Evolutionary conservation across 2,329 filamentous ascomycete species (phyloP).

Genomic region (Fusarium neocosmosporiellum): DNA sequence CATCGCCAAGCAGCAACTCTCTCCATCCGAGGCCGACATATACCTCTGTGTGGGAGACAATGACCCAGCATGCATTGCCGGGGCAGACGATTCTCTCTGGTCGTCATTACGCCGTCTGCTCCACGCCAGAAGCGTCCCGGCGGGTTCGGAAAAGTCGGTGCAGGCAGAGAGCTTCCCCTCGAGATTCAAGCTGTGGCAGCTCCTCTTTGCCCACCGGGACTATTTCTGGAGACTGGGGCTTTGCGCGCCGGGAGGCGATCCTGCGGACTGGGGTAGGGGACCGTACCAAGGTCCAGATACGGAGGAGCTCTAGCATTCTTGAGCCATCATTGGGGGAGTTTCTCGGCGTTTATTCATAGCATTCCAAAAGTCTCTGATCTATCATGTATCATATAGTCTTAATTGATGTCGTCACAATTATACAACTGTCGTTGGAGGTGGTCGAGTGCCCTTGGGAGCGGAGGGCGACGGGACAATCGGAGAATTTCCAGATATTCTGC

Average conservation of each 20-base stretch:
- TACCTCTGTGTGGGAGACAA: conserved; percentile 75
- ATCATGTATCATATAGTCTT: conserved; percentile 5
- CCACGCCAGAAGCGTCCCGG: conserved; percentile 38
- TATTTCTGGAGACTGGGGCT: conserved; percentile 96
- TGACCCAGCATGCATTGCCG: conserved; percentile 78
- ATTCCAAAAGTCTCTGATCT: conserved; percentile 9
- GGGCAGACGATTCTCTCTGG: conserved; percentile 57
- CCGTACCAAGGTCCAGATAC: conserved; percentile 54
- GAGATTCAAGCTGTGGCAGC: conserved; percentile 84
- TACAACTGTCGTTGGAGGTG: neutral
- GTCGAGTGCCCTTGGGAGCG: neutral
- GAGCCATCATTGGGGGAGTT: neutral
- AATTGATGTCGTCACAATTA: neutral
- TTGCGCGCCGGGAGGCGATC: conserved; percentile 85
- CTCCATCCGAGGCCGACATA: conserved; percentile 77
- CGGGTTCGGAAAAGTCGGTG: conserved; percentile 29
- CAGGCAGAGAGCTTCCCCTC: conserved; percentile 63
- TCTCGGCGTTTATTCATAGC: neutral
- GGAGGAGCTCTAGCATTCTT: conserved; percentile 51
- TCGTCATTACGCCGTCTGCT: conserved; percentile 41
- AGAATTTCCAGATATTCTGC: conserved; percentile 2
- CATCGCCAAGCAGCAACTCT: conserved; percentile 77
- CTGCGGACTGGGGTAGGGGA: conserved; percentile 72
- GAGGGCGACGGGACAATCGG: neutral
- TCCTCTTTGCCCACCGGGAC: conserved; percentile 93